Evolutionary conservation across 1,284 basidiomycete genomes (phyloP).

Genomic region (Microbotryomycetes sp.): DNA sequence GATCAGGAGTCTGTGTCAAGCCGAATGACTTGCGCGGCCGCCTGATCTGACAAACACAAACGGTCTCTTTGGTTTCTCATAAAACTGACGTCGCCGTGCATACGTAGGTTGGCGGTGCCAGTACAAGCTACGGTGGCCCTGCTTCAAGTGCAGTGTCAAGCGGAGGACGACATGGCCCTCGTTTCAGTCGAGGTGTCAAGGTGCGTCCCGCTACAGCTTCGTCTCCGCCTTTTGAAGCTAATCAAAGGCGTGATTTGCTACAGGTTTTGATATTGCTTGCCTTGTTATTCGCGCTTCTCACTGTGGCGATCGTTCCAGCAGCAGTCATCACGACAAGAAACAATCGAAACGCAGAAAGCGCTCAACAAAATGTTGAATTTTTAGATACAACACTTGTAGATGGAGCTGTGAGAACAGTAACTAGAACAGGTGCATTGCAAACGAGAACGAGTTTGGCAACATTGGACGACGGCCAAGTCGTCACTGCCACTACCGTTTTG

Average conservation of each 20-base stretch:
- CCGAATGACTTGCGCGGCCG: no score
- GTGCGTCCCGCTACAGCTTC: neutral
- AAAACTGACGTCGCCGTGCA: no score
- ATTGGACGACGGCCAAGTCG: neutral
- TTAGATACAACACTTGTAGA: constrained; percentile 10
- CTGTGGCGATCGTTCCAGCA: constrained; percentile 8
- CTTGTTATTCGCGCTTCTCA: neutral
- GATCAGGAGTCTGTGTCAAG: no score
- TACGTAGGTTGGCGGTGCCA: neutral
- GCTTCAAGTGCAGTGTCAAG: neutral
- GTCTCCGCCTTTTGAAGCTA: neutral
- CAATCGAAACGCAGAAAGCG: neutral
- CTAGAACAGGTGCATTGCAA: neutral
- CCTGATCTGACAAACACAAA: no score
- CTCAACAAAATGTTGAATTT: neutral
- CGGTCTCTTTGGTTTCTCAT: no score
- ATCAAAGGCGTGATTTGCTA: neutral
- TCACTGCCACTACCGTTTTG: neutral
- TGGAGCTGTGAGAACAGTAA: constrained; percentile 1
- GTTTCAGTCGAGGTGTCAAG: neutral
- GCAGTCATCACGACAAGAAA: constrained; percentile 3
- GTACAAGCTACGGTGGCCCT: neutral
- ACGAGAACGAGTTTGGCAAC: neutral
- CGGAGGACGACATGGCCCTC: no score
- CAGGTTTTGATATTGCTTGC: neutral